These are phyloP conservation scores for Colletotrichum sp. DNA, from an alignment of 2,329 filamentous ascomycete genomes.

Conservation along the genomic window DNA sequence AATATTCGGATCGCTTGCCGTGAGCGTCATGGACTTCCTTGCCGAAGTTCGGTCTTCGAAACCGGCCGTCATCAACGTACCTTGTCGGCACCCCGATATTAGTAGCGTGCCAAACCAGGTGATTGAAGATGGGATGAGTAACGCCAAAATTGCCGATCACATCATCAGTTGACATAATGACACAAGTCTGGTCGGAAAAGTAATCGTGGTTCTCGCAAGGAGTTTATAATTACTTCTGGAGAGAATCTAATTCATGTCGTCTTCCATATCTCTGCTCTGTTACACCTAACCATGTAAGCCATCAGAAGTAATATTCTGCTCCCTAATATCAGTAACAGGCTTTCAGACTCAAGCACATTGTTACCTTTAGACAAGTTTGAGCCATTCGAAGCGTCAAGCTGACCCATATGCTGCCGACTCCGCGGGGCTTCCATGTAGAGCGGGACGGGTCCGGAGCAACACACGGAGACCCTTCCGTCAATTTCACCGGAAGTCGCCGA, in stretches of 20 bases:
- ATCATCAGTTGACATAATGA: not conserved
- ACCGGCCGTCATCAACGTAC: not conserved
- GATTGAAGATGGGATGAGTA: not conserved
- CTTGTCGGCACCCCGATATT: not conserved
- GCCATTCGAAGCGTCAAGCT: not conserved
- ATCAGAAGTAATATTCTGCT: not conserved
- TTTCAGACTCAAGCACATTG: not conserved
- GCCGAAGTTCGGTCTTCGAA: not conserved
- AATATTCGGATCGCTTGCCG: not conserved
- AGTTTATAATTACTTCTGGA: fast-evolving
- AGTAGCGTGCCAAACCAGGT: not conserved
- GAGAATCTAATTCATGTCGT: fast-evolving
- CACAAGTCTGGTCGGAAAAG: not conserved
- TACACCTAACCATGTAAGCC: not conserved
- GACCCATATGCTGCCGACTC: not conserved
- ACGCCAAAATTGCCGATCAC: not conserved
- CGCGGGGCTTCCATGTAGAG: not conserved
- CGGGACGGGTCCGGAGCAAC: not conserved
- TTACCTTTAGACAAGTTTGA: not conserved
- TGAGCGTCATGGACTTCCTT: not conserved
- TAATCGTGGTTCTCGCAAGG: fast-evolving
- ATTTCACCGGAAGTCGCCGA: not conserved
- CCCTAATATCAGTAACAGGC: not conserved
- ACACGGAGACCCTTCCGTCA: not conserved
- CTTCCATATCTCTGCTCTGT: not conserved